Percentiles rank a stretch among this genome's conserved stretches.
phyloP scores from a whole-genome alignment of 1,139 yeast genomes.

The Hansenula anomala region DNA sequence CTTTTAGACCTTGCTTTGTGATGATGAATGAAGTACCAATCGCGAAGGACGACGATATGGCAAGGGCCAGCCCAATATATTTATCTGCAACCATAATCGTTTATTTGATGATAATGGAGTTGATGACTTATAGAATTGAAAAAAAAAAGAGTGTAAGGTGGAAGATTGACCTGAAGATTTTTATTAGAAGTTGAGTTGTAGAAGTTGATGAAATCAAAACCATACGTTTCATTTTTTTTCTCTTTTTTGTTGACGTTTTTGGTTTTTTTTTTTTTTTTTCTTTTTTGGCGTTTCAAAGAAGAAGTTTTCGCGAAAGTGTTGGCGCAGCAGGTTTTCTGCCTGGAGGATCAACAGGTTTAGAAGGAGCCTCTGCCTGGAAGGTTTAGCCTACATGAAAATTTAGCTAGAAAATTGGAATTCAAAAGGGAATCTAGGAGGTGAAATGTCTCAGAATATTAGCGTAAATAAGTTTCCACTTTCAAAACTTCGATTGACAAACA shows the following conservation, averaged over 20 bases:
- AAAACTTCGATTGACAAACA: too few species aligned
- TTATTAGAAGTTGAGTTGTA: too few species aligned
- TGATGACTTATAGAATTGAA: background rate
- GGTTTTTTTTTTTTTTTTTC: background rate
- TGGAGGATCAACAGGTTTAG: background rate
- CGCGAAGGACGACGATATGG: slow-evolving; percentile 83
- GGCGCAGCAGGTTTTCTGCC: background rate
- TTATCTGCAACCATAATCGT: slow-evolving; percentile 45
- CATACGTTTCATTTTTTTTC: background rate
- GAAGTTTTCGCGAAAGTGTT: background rate
- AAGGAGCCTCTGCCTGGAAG: background rate
- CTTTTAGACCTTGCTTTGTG: slow-evolving; percentile 82
- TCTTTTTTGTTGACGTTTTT: slow-evolving; percentile 1
- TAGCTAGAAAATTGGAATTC: too few species aligned
- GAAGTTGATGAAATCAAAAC: background rate
- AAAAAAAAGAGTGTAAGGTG: background rate
- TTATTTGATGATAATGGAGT: too few species aligned
- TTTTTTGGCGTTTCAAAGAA: background rate
- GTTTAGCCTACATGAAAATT: too few species aligned
- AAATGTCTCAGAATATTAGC: too few species aligned
- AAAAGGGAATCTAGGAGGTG: too few species aligned
- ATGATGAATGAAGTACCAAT: slow-evolving; percentile 88
- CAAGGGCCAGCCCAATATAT: slow-evolving; percentile 84
- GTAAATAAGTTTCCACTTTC: too few species aligned
- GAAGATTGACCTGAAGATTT: too few species aligned